Percentiles rank a stretch among this genome's conserved stretches.
These are phyloP conservation scores for Mycena kentingensis DNA, from an alignment of 768 basidiomycete genomes.

Conservation along the genomic window DNA sequence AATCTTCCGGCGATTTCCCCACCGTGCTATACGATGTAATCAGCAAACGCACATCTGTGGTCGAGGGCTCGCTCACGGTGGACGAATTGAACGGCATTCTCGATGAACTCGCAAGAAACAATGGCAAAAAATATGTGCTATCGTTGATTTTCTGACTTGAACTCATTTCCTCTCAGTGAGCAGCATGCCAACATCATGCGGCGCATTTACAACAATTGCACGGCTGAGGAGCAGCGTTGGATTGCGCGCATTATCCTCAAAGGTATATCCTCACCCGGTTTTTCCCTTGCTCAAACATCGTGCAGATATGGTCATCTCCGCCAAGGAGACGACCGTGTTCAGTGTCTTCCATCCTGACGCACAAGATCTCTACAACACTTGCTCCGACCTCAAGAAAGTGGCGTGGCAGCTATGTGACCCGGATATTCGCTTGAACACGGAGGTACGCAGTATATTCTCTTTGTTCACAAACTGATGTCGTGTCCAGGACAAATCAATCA, in stretches of 20 bases:
- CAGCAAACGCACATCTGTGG: constrained; percentile 77
- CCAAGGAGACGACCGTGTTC: constrained; percentile 93
- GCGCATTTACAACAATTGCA: constrained; percentile 74
- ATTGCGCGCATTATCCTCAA: constrained; percentile 94
- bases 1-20: constrained; percentile 84
- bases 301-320: constrained; percentile 86
- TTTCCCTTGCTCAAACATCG: background rate
- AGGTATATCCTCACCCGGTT: constrained; percentile 48
- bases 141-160: background rate
- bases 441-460: constrained; percentile 38
- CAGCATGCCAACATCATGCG: constrained; percentile 74
- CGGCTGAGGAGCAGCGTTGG: constrained; percentile 92
- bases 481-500: constrained; percentile 76
- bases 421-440: constrained; percentile 59
- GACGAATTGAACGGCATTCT: constrained; percentile 81
- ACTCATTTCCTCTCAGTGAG: constrained; percentile 54
- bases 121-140: constrained; percentile 70
- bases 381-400: constrained; percentile 93
- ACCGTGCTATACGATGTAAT: constrained; percentile 87
- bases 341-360: constrained; percentile 93
- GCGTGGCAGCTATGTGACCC: constrained; percentile 88
- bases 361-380: constrained; percentile 91
- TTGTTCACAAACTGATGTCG: background rate
- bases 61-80: constrained; percentile 74
- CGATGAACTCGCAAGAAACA: constrained; percentile 71